Evolutionary conservation across 2,329 filamentous ascomycete species (phyloP).

Genomic region (Lachnellula willkommii): DNA sequence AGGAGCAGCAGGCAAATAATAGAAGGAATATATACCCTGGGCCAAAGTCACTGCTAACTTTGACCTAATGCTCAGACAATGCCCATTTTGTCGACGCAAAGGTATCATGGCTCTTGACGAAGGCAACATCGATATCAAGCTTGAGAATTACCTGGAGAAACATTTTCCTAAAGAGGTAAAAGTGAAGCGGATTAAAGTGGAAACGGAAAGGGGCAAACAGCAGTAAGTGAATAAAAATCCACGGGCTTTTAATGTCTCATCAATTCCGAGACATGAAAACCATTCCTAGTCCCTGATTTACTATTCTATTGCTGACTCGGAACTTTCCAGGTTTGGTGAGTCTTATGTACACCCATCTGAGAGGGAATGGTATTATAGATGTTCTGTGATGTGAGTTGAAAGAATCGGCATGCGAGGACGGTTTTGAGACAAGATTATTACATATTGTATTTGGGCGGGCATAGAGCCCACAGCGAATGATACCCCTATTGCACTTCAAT

Average conservation of each 20-base stretch:
- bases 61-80: too few relatives aligned
- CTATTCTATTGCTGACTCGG: too few relatives aligned
- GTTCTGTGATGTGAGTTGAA: conserved; percentile 46
- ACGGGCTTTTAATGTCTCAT: too few relatives aligned
- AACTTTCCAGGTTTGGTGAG: too few relatives aligned
- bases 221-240: conserved; percentile 44
- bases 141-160: conserved; percentile 64
- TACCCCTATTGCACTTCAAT: too few relatives aligned
- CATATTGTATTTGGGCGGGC: too few relatives aligned
- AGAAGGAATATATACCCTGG: too few relatives aligned
- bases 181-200: conserved; percentile 65
- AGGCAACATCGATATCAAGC: conserved; percentile 65
- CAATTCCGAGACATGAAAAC: too few relatives aligned
- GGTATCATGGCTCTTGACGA: conserved; percentile 4
- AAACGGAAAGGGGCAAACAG: conserved; percentile 68
- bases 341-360: conserved; percentile 28
- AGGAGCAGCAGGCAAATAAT: conserved; percentile 46
- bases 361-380: conserved; percentile 41
- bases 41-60: background rate
- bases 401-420: background rate
- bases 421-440: too few relatives aligned
- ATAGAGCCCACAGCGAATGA: too few relatives aligned
- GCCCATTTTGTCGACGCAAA: background rate
- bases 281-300: too few relatives aligned
- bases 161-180: conserved; percentile 71